Evolutionary conservation across 106 monocot genomes (phyloP).

Genomic region (Dendrobium catenatum): DNA sequence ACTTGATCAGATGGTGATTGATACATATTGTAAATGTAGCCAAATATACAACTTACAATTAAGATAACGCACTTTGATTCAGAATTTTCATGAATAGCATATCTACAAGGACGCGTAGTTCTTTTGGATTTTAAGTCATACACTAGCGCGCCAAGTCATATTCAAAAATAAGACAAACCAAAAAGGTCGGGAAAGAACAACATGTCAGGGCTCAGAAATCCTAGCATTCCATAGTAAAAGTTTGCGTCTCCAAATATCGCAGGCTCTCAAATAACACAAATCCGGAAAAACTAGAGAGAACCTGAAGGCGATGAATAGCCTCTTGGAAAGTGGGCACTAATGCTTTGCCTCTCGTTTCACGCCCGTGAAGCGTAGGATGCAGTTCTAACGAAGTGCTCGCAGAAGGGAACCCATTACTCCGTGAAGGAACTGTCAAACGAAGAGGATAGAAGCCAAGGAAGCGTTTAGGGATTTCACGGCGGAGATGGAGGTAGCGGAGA

Average conservation of each 20-base stretch:
- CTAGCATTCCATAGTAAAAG: neutral
- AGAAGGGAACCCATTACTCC: constrained; percentile 22
- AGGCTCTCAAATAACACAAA: neutral
- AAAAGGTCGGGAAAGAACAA: neutral
- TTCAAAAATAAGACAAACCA: neutral
- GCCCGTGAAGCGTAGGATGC: neutral
- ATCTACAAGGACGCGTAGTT: no score
- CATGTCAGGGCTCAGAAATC: neutral
- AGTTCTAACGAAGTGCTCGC: constrained; percentile 11
- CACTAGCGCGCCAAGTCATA: no score
- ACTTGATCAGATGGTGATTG: no score
- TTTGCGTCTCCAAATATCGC: neutral
- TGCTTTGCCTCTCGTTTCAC: neutral
- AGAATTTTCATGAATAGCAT: no score
- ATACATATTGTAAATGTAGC: no score
- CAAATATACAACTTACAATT: no score
- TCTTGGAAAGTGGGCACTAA: constrained; percentile 74
- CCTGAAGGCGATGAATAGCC: constrained; percentile 94
- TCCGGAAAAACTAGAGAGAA: constrained; percentile 2
- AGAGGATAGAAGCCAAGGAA: neutral
- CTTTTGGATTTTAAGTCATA: no score
- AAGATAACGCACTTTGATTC: no score
- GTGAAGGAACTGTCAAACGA: constrained; percentile 11
- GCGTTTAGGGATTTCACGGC: constrained; percentile 5
- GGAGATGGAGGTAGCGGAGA: constrained; percentile 11